Evolutionary conservation across 768 basidiomycete genomes (phyloP).

Genomic region (Tephrocybe rancida): DNA sequence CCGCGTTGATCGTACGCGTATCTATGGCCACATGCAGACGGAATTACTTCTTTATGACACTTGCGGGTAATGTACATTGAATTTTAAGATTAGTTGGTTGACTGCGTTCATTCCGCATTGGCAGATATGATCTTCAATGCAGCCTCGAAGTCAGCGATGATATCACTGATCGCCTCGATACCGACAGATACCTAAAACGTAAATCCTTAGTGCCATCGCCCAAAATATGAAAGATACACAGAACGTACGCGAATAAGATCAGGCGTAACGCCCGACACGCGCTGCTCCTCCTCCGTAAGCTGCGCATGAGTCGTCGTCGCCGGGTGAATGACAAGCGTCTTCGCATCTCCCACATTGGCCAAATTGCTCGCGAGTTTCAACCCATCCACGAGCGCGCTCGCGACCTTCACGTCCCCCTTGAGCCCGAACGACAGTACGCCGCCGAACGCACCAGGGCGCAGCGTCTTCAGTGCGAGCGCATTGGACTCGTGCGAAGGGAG

Average conservation of each 20-base stretch:
- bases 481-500: conserved; percentile 64
- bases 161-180: no score
- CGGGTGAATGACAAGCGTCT: conserved; percentile 81
- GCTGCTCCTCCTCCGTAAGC: conserved; percentile 61
- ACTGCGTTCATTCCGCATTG: background rate
- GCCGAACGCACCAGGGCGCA: conserved; percentile 61
- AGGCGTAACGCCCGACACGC: conserved; percentile 68
- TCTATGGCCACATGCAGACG: no score
- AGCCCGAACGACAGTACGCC: conserved; percentile 82
- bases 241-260: conserved; percentile 70
- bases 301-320: conserved; percentile 80
- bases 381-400: conserved; percentile 66
- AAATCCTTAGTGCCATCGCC: background rate
- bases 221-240: background rate
- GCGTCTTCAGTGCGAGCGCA: conserved; percentile 53
- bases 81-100: no score
- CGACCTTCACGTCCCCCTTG: conserved; percentile 55
- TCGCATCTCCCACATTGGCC: conserved; percentile 77
- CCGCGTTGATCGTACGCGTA: no score
- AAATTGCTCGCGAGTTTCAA: conserved; percentile 73
- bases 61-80: no score
- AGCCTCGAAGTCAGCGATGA: conserved; percentile 44
- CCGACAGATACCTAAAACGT: conserved; percentile 29
- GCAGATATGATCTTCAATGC: conserved; percentile 18
- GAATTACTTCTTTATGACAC: no score